phyloP scores from a whole-genome alignment of 2,329 filamentous ascomycete species.

The Karstenula rhodostoma region DNA sequence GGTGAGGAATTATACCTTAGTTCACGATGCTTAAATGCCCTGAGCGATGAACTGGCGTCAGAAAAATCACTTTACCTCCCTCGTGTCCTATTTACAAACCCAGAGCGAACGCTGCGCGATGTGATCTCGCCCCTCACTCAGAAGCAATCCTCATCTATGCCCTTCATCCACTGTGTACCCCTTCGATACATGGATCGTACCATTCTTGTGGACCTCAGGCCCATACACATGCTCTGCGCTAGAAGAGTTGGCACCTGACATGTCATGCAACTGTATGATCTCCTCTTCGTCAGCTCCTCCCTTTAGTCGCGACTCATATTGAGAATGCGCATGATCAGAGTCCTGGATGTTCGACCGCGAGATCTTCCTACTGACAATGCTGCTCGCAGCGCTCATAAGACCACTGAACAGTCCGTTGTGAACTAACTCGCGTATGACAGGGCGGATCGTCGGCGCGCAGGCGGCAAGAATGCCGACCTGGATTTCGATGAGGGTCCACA shows the following conservation, averaged over 20 bases:
- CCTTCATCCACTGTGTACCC: not conserved
- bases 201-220: not conserved
- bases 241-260: slow-evolving; percentile 2
- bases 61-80: not conserved
- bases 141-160: not conserved
- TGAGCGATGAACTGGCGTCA: not conserved
- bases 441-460: slow-evolving; percentile 15
- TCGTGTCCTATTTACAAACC: not conserved
- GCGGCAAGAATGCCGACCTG: slow-evolving; percentile 21
- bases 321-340: slow-evolving; percentile 1
- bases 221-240: not conserved
- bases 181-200: slow-evolving; percentile 3
- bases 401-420: not conserved
- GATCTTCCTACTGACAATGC: slow-evolving; percentile 2
- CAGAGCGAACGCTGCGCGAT: not conserved
- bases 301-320: not conserved
- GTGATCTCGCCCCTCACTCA: not conserved
- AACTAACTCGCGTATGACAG: slow-evolving; percentile 2
- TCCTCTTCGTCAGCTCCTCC: slow-evolving; percentile 3
- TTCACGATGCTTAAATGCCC: not conserved
- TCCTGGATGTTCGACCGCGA: not conserved
- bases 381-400: not conserved
- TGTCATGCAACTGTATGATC: slow-evolving; percentile 8
- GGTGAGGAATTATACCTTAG: not conserved
- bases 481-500: slow-evolving; percentile 18